A percentile compares a stretch with the other conserved stretches of the same genome.
These are phyloP conservation scores for Paulownia fortunei DNA, from an alignment of 257 asterid species.

Conservation along the genomic window DNA sequence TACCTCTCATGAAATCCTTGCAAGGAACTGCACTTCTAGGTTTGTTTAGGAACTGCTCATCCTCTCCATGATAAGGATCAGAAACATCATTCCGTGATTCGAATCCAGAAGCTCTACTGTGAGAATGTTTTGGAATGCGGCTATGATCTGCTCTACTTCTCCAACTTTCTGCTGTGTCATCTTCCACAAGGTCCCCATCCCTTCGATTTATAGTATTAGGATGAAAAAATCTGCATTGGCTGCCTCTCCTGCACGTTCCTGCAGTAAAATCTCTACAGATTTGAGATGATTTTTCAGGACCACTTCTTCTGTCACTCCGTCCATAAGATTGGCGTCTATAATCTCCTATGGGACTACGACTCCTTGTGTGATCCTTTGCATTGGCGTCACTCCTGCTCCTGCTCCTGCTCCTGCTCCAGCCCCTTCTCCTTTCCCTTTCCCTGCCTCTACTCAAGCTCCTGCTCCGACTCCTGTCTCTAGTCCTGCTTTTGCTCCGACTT, in stretches of 20 bases:
- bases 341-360: slow-evolving; percentile 66
- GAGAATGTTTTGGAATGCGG: slow-evolving; percentile 43
- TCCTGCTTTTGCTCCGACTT: slow-evolving; percentile 58
- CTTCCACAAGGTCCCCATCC: slow-evolving; percentile 46
- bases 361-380: slow-evolving; percentile 50
- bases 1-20: slow-evolving; percentile 62
- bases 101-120: slow-evolving; percentile 48
- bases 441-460: slow-evolving; percentile 44
- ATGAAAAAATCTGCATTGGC: slow-evolving; percentile 76
- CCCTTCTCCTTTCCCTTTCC: slow-evolving; percentile 42
- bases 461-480: slow-evolving; percentile 48
- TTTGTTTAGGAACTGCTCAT: slow-evolving; percentile 44
- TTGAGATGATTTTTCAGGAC: slow-evolving; percentile 60
- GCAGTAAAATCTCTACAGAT: slow-evolving; percentile 66
- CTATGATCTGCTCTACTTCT: slow-evolving; percentile 52
- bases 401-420: slow-evolving; percentile 53
- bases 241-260: slow-evolving; percentile 81
- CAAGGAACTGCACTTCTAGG: slow-evolving; percentile 56
- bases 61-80: slow-evolving; percentile 54
- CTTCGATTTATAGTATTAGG: slow-evolving; percentile 42
- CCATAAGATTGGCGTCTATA: slow-evolving; percentile 55
- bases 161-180: slow-evolving; percentile 52
- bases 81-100: slow-evolving; percentile 49
- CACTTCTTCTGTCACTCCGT: slow-evolving; percentile 63
- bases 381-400: slow-evolving; percentile 44